Conservation (phyloP, 257 asterid genomes). For the Salvia miltiorrhiza region DNA sequence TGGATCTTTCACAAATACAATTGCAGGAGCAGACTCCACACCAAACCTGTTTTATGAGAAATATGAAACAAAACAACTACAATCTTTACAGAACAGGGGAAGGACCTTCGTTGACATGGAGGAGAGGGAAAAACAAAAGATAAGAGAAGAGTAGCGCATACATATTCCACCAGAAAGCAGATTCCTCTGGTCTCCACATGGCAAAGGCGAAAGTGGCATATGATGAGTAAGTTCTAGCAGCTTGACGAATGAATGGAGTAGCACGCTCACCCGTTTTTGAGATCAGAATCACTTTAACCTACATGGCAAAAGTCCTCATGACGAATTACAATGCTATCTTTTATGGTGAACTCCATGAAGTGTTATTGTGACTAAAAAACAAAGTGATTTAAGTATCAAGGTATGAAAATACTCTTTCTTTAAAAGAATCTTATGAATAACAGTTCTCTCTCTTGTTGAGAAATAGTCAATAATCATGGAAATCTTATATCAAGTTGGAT, state of each 20-base stretch:
- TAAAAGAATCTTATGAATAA: too few relatives aligned
- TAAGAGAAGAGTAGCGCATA: conserved; percentile 36
- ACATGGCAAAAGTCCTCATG: conserved; percentile 15
- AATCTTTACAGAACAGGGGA: too few relatives aligned
- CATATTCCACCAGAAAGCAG: conserved; percentile 90
- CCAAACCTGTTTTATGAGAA: conserved; percentile 58
- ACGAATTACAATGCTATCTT: too few relatives aligned
- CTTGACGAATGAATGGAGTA: conserved; percentile 81
- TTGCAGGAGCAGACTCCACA: conserved; percentile 91
- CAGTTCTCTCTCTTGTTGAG: too few relatives aligned
- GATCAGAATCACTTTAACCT: conserved; percentile 90
- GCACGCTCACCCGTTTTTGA: conserved; percentile 98
- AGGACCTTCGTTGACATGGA: too few relatives aligned
- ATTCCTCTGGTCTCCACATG: conserved; percentile 76
- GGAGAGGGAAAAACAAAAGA: neutral
- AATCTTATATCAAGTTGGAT: too few relatives aligned
- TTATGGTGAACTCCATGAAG: too few relatives aligned
- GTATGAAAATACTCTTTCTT: too few relatives aligned
- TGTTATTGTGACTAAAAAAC: too few relatives aligned
- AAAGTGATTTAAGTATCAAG: too few relatives aligned
- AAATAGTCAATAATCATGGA: too few relatives aligned
- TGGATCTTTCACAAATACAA: conserved; percentile 85
- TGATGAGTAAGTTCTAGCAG: conserved; percentile 64
- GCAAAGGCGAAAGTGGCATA: conserved; percentile 75
- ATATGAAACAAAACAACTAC: conserved; percentile 13